Percentiles rank a stretch among this genome's conserved stretches.
phyloP scores from a whole-genome alignment of 306 rosid genomes.

The Prunus kanzakura region DNA sequence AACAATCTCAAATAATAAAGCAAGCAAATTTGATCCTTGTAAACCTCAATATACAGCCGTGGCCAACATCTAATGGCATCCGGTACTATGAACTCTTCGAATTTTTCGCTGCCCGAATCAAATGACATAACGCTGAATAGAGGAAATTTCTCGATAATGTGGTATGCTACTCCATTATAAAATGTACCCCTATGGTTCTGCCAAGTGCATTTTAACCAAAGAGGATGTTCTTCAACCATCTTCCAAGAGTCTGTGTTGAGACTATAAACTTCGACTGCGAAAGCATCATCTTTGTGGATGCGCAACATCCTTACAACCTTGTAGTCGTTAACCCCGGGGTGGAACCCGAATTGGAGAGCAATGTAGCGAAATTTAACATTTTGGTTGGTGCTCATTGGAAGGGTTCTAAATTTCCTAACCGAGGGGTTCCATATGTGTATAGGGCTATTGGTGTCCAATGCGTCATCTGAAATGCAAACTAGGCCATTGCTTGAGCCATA shows the following conservation, averaged over 20 bases:
- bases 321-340: constrained; percentile 1
- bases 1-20: too few species aligned
- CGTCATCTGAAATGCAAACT: background rate
- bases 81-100: background rate
- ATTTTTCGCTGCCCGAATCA: background rate
- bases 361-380: background rate
- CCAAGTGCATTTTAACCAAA: background rate
- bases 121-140: background rate
- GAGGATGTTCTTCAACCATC: background rate
- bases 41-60: background rate
- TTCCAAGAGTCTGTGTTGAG: constrained; percentile 6
- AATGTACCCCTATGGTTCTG: background rate
- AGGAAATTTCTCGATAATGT: background rate
- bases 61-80: background rate
- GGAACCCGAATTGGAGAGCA: background rate
- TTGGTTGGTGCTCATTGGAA: background rate
- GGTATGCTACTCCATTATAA: constrained; percentile 2
- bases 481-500: background rate
- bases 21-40: background rate
- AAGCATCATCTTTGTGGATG: background rate
- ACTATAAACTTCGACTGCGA: background rate
- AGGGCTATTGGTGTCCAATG: background rate
- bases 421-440: constrained; percentile 7
- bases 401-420: background rate
- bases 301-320: background rate